These are phyloP conservation scores for Oenanthe sinensis DNA, from an alignment of 129 eudicot species.

Conservation along the genomic window DNA sequence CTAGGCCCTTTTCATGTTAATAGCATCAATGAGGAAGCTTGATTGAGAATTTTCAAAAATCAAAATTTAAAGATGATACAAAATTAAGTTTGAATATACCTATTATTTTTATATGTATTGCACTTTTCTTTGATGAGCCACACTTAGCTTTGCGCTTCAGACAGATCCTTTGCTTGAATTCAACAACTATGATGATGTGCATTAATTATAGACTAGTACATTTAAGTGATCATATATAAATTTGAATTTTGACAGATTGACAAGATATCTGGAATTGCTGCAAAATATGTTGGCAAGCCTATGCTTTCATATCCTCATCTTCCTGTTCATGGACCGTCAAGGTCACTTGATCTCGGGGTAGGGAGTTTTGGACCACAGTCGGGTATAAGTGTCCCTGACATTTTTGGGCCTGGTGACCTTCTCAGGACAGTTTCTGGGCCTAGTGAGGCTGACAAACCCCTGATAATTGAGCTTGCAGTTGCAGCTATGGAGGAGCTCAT, in stretches of 20 bases:
- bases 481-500: constrained; percentile 97
- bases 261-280: constrained; percentile 92
- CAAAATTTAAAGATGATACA: background rate
- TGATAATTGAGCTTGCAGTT: constrained; percentile 87
- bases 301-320: constrained; percentile 65
- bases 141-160: background rate
- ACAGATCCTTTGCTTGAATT: background rate
- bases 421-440: constrained; percentile 80
- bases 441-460: constrained; percentile 76
- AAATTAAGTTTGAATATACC: background rate
- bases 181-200: background rate
- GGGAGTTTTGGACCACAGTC: constrained; percentile 49
- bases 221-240: background rate
- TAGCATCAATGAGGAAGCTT: background rate
- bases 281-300: constrained; percentile 93
- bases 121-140: background rate
- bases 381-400: constrained; percentile 45
- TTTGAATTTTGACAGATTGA: constrained; percentile 53
- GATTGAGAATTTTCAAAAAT: background rate
- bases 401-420: constrained; percentile 65
- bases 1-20: background rate
- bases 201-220: background rate
- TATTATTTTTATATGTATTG: background rate
- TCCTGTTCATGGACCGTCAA: constrained; percentile 44
- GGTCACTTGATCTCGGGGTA: constrained; percentile 78